Conservation (phyloP, 805 yeast species). For the Kockiozyma suomiensis region DNA sequence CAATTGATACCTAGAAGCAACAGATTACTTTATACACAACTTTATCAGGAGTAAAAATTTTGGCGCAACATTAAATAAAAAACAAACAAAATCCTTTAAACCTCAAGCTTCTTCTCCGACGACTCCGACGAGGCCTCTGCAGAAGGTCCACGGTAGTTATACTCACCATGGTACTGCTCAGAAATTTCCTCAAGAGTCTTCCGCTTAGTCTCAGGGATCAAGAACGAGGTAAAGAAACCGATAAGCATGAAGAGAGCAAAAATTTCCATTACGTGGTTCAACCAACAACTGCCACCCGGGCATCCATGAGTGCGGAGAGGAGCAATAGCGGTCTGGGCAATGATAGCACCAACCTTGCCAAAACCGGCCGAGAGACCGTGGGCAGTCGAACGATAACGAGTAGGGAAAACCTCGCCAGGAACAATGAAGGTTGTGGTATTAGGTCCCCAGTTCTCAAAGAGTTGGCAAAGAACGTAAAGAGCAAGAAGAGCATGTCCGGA, state of each 20-base stretch:
- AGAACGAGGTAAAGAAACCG: conserved; percentile 66
- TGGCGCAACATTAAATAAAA: background rate
- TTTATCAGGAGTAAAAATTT: background rate
- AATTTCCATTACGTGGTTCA: conserved; percentile 91
- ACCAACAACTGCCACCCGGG: conserved; percentile 71
- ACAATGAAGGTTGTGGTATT: conserved; percentile 87
- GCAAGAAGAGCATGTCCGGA: conserved; percentile 69
- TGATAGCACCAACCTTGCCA: conserved; percentile 91
- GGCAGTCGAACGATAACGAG: conserved; percentile 93
- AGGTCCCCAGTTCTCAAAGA: conserved; percentile 92
- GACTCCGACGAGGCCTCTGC: conserved; percentile 10
- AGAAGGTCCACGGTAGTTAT: conserved; percentile 4
- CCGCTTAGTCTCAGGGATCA: conserved; percentile 90
- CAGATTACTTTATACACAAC: too few relatives aligned
- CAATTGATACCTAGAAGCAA: too few relatives aligned
- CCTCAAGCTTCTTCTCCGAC: conserved; percentile 19
- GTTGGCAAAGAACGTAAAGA: conserved; percentile 76
- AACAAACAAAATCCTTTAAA: background rate
- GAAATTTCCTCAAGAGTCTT: conserved; percentile 82
- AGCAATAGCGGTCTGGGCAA: conserved; percentile 59
- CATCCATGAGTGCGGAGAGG: conserved; percentile 80
- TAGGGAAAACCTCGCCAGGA: conserved; percentile 92
- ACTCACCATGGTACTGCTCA: conserved; percentile 80
- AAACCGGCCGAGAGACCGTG: conserved; percentile 93
- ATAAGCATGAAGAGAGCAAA: conserved; percentile 88